Percentiles rank a stretch among this genome's conserved stretches.
Evolutionary conservation across 352 stramenopile genomes (phyloP).

Genomic region (Globisporangium abappressorium): DNA sequence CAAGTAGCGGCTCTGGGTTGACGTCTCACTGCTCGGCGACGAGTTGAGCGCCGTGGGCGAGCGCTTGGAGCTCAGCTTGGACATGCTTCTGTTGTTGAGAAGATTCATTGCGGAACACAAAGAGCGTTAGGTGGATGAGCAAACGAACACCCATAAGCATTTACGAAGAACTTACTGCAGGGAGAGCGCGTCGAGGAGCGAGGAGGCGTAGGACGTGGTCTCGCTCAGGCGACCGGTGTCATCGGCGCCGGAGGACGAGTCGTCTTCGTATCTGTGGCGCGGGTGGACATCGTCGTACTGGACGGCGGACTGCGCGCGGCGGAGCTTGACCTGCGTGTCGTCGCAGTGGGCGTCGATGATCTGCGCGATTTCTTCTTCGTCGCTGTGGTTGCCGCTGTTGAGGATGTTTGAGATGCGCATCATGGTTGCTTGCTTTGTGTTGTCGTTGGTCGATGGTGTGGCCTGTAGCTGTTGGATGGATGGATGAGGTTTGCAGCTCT

Average conservation of each 20-base stretch:
- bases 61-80: constrained; percentile 21
- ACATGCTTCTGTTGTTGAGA: constrained; percentile 11
- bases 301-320: constrained; percentile 12
- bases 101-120: neutral
- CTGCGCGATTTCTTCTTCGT: constrained; percentile 21
- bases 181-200: constrained; percentile 18
- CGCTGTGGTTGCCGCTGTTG: constrained; percentile 19
- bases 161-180: constrained; percentile 9
- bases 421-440: constrained; percentile 1
- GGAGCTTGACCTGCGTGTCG: constrained; percentile 9
- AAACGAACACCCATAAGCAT: neutral
- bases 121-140: neutral
- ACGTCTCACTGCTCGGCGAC: constrained; percentile 7
- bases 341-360: constrained; percentile 14
- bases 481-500: neutral
- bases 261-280: constrained; percentile 10
- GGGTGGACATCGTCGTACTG: constrained; percentile 8
- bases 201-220: constrained; percentile 18
- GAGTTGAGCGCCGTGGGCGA: constrained; percentile 16
- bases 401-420: constrained; percentile 23
- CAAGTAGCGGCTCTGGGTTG: constrained; percentile 8
- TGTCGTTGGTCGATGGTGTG: neutral
- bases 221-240: constrained; percentile 15
- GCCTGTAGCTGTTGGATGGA: neutral
- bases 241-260: constrained; percentile 14